Base-by-base conservation (phyloP, 2,329 filamentous ascomycete genomes). In the Penicillium sp. region DNA sequence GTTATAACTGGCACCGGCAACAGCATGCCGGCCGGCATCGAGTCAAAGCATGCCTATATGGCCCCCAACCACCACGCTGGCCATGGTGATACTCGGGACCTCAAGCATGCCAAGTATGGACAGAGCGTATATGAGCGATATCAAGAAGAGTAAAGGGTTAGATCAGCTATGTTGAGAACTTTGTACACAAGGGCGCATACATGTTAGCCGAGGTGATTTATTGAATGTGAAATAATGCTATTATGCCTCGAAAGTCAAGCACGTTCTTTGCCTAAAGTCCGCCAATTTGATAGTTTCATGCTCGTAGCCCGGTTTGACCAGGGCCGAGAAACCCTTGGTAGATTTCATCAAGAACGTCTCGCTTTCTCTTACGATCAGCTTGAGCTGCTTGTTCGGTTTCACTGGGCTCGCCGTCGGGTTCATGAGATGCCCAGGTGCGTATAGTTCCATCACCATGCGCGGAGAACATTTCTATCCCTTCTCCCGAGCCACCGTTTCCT, bases 401-500 rank as follows among this genome's bases (percentile, higher is more conserved):
- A 11, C 70, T 65, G 2, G 66, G 67, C 32, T 71, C 73, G 6
- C 78, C 76, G 4, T 81, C 83, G 1, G 77, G 72, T 6, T 84
- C 73, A 34, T 77, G 76, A 2, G 90, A 88, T 62, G 81, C 80
- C 91, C 93, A 97, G 4, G 84, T 83, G 41, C 88, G 82, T 53
- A 97, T 93, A 48, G 87, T 87, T 0, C 93, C 93, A 68, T 97
- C 91, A 3, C 87, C 80, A 65, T 96, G 91, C 2, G 86, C 88
- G 49, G 90, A 94, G 73, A 91, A 95, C 53, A 97, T 81, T 61
- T 88, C 85, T 1, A 87, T 69, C 0, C 84, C 85, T 52, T 81
- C 73, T 7, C 78, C 78, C 3, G 79, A 79, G 1, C 77, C 76
- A 13, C 81, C 80, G 19, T 81, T 79, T 30, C 90, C 89, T 34